Conservation (phyloP, 208 protist genomes). For the Wallacemonas sp. region DNA sequence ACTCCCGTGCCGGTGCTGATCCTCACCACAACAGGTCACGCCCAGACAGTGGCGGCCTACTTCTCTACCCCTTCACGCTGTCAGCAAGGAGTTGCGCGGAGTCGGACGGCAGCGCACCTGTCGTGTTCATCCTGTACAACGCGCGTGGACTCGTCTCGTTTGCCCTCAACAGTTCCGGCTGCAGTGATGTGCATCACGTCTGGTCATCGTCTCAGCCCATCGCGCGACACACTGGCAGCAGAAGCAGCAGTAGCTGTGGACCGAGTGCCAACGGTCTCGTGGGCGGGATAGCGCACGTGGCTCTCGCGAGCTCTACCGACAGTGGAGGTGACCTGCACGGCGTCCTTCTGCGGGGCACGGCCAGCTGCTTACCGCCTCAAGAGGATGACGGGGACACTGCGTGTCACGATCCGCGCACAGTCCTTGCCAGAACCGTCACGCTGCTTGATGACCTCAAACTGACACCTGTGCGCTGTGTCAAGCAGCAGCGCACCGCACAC, state of each 20-base stretch:
- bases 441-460: too few relatives aligned
- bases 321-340: too few relatives aligned
- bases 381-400: too few relatives aligned
- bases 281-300: too few relatives aligned
- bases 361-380: too few relatives aligned
- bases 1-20: neutral
- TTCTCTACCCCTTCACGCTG: neutral
- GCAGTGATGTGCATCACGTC: neutral
- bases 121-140: conserved; percentile 3
- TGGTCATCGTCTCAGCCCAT: neutral
- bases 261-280: too few relatives aligned
- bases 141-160: neutral
- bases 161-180: neutral
- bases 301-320: too few relatives aligned
- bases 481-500: neutral
- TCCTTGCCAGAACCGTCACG: too few relatives aligned
- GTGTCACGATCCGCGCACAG: too few relatives aligned
- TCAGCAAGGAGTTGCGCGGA: neutral
- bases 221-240: too few relatives aligned
- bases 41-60: neutral
- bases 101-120: neutral
- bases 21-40: neutral
- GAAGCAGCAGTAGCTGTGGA: too few relatives aligned
- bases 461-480: too few relatives aligned
- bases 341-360: neutral